Percentiles rank a stretch among this genome's conserved stretches.
These are phyloP conservation scores for Coprinopsis sp. DNA, from an alignment of 768 basidiomycete genomes.

Conservation along the genomic window DNA sequence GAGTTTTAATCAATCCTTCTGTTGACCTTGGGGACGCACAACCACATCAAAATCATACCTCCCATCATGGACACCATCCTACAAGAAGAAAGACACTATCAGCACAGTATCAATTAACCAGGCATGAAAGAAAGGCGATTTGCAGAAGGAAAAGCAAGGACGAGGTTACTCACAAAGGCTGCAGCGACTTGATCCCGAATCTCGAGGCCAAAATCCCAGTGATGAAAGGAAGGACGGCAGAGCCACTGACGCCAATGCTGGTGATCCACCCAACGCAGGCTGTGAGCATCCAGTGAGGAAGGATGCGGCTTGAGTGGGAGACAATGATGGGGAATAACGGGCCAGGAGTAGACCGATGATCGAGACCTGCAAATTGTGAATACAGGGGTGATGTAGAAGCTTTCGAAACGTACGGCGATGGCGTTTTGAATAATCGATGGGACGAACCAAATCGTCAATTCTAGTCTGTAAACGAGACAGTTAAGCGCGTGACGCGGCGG, in stretches of 20 bases:
- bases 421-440: slow-evolving; percentile 65
- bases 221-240: slow-evolving; percentile 68
- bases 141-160: no score
- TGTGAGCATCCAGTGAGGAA: slow-evolving; percentile 68
- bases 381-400: no score
- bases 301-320: slow-evolving; percentile 61
- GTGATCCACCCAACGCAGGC: slow-evolving; percentile 67
- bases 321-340: slow-evolving; percentile 74
- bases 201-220: slow-evolving; percentile 66
- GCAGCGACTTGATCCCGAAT: slow-evolving; percentile 55
- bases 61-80: slow-evolving; percentile 6
- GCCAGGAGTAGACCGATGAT: slow-evolving; percentile 68
- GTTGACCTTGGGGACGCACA: slow-evolving; percentile 1
- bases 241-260: slow-evolving; percentile 66
- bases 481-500: no score
- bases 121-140: no score
- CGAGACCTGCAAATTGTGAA: slow-evolving; percentile 40
- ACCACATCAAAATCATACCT: not conserved
- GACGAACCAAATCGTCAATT: slow-evolving; percentile 66
- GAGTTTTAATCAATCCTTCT: slow-evolving; percentile 7
- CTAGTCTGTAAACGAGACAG: slow-evolving; percentile 54
- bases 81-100: not conserved
- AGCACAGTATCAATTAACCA: not conserved
- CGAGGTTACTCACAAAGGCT: slow-evolving; percentile 64
- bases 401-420: slow-evolving; percentile 50